Conservation (phyloP, 2,329 filamentous ascomycete genomes). For the Cladosporium sp. region DNA sequence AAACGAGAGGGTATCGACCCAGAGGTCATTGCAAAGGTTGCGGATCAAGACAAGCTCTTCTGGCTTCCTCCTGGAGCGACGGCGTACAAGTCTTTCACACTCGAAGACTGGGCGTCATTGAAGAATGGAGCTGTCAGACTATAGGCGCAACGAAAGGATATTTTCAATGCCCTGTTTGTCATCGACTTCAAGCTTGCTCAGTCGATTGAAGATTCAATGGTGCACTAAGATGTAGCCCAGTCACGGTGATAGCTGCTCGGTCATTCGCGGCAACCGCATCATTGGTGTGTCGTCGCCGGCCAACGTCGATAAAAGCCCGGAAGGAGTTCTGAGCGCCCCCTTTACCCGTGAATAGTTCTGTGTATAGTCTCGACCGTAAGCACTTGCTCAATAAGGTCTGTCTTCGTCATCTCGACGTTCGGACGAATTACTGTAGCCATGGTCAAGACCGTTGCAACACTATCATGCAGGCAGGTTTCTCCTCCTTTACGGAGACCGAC, state of each 20-base stretch:
- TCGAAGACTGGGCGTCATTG: conserved; percentile 64
- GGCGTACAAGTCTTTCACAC: conserved; percentile 63
- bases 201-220: too few relatives aligned
- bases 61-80: conserved; percentile 60
- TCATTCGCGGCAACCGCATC: too few relatives aligned
- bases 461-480: background rate
- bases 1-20: conserved; percentile 70
- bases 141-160: conserved; percentile 34
- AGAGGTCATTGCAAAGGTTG: conserved; percentile 45
- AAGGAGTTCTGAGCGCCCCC: too few relatives aligned
- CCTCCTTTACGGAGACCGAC: background rate
- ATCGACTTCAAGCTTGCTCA: too few relatives aligned
- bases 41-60: conserved; percentile 49
- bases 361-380: too few relatives aligned
- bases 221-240: too few relatives aligned
- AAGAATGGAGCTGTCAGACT: conserved; percentile 67
- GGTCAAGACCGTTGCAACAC: too few relatives aligned
- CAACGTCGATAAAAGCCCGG: too few relatives aligned
- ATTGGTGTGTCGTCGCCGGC: too few relatives aligned
- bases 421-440: background rate
- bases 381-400: background rate
- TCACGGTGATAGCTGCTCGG: too few relatives aligned
- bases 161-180: too few relatives aligned
- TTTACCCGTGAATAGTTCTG: too few relatives aligned
- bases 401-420: background rate